Evolutionary conservation across 2,329 filamentous ascomycete genomes (phyloP), one percentile per base, ranked within the genome.

Genomic region (Aspergillus tanneri): DNA sequence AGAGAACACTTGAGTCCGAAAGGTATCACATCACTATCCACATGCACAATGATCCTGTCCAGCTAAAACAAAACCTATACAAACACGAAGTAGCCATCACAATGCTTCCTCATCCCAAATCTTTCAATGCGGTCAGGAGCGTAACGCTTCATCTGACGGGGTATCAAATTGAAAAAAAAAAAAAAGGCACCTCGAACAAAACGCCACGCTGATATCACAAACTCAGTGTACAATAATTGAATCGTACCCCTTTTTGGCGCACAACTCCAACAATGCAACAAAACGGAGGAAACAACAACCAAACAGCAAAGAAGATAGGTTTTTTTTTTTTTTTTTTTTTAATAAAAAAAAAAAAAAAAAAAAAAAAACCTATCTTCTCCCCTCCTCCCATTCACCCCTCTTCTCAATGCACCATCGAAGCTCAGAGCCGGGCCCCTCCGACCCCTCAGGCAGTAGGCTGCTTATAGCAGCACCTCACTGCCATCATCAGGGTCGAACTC

Each of bases 401-500:
- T n/a, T n/a, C n/a, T n/a, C n/a, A n/a, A n/a, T n/a, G n/a, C n/a
- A n/a, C n/a, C n/a, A n/a, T n/a, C n/a, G n/a, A n/a, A n/a, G n/a
- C n/a, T n/a, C n/a, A n/a, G n/a, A n/a, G n/a, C n/a, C n/a, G n/a
- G n/a, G n/a, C n/a, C n/a, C n/a, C n/a, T n/a, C n/a, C n/a, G n/a
- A n/a, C n/a, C n/a, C 12, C 34, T 23, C 24, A 24, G 39, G 23
- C 21, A n/a, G n/a, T n/a, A n/a, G n/a, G n/a, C n/a, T n/a, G 27
- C 28, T 39, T 37, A 67, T 6, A 67, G 62, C 43, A 58, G 47
- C 16, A 56, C 47, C 23, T 54, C 45, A 11, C 60, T 62, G 16
- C 43, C 44, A 22, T 55, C 58, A 5, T 43, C 34, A 6, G 70
- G 71, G 23, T 63, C 62, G 45, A 75, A 73, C 10, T 72, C 72